Evolutionary conservation across 164 flowering plant genomes (phyloP).

Genomic region (Berberis thunbergii): DNA sequence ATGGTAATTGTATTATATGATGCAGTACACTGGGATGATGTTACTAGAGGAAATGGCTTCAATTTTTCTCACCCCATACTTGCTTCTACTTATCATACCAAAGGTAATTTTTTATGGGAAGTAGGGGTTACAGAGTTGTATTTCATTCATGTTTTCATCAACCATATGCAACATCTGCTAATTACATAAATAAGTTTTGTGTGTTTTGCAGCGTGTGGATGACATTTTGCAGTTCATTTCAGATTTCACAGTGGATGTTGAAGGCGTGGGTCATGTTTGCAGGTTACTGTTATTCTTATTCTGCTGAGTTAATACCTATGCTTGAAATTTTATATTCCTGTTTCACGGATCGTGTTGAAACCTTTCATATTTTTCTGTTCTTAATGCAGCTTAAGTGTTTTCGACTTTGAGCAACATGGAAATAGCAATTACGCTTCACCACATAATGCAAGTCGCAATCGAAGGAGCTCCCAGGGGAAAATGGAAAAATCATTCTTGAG

Average conservation of each 20-base stretch:
- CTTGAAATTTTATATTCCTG: no score
- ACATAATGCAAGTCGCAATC: conserved; percentile 28
- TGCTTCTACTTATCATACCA: conserved; percentile 82
- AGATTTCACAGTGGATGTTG: conserved; percentile 74
- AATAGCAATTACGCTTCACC: conserved; percentile 86
- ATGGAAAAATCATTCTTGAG: conserved; percentile 97
- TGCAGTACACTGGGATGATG: conserved; percentile 97
- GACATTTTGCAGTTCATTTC: conserved; percentile 84
- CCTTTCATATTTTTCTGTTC: not conserved
- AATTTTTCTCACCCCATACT: conserved; percentile 82
- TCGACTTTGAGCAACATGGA: conserved; percentile 81
- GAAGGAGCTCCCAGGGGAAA: conserved; percentile 95
- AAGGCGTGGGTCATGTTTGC: conserved; percentile 99
- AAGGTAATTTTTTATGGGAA: conserved; percentile 33
- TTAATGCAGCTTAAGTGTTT: conserved; percentile 62
- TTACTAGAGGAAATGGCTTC: conserved; percentile 97
- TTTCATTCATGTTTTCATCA: not conserved
- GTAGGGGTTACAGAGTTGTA: no score
- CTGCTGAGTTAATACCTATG: not conserved
- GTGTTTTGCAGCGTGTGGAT: conserved; percentile 71
- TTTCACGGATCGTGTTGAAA: not conserved
- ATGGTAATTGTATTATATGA: conserved; percentile 3
- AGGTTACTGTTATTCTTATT: conserved; percentile 35
- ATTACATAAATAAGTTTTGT: not conserved
- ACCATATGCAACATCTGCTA: not conserved